Evolutionary conservation across 371 early-diverging fungal genomes (phyloP).

Genomic region (Syncephalastrum racemosum): DNA sequence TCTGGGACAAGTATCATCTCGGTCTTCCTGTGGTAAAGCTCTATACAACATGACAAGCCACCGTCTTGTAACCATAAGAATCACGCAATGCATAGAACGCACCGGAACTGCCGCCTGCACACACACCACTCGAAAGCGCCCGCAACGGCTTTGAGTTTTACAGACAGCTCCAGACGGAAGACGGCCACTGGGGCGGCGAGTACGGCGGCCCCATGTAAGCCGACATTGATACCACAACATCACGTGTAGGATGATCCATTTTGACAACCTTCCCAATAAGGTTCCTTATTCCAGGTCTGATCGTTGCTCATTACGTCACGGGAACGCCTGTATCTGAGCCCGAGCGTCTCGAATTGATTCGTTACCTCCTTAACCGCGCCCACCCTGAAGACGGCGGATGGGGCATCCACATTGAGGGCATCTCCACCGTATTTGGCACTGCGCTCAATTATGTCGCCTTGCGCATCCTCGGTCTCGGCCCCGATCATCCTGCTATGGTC

Average conservation of each 20-base stretch:
- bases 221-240: too few species aligned
- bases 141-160: constrained; percentile 89
- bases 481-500: constrained; percentile 85
- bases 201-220: constrained; percentile 93
- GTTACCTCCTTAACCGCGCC: constrained; percentile 85
- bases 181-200: constrained; percentile 97
- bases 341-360: constrained; percentile 76
- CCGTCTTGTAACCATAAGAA: not conserved
- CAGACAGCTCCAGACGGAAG: constrained; percentile 85
- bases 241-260: not conserved
- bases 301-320: constrained; percentile 85
- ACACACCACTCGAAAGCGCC: constrained; percentile 78
- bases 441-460: constrained; percentile 90
- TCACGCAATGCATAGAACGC: constrained; percentile 42
- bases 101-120: constrained; percentile 44
- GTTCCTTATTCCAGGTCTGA: constrained; percentile 90
- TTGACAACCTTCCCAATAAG: constrained; percentile 9
- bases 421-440: constrained; percentile 94
- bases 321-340: constrained; percentile 61
- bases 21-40: constrained; percentile 73
- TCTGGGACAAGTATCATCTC: constrained; percentile 88
- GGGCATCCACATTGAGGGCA: constrained; percentile 95
- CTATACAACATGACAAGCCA: not conserved
- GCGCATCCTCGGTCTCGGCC: constrained; percentile 85
- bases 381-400: constrained; percentile 91